Percentiles rank a stretch among this genome's conserved stretches.
phyloP scores from a whole-genome alignment of 345 rosid genomes.

The Cochlearia excelsa region DNA sequence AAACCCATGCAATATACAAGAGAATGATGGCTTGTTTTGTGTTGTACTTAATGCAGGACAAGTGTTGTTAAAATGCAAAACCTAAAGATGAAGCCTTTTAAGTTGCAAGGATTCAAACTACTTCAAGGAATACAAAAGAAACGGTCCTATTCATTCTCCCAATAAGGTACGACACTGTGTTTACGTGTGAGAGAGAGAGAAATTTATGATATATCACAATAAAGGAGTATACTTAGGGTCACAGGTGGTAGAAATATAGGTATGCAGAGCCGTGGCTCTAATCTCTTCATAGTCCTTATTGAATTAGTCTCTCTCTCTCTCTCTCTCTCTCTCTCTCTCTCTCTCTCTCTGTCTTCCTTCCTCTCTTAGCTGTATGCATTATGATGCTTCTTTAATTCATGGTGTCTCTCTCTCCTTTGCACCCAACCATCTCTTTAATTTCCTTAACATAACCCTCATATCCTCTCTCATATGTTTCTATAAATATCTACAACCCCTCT shows the following conservation, averaged over 20 bases:
- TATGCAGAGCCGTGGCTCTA: conserved; percentile 45
- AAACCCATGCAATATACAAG: conserved; percentile 1
- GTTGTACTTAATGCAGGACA: conserved; percentile 28
- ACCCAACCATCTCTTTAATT: conserved; percentile 31
- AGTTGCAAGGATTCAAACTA: conserved; percentile 24
- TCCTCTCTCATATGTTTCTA: conserved; percentile 24
- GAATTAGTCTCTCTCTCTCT: conserved; percentile 27
- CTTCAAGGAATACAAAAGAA: conserved; percentile 23
- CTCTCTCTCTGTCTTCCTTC: conserved; percentile 13
- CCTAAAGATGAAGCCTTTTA: conserved; percentile 15
- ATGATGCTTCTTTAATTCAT: conserved; percentile 33
- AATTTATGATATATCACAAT: conserved; percentile 35
- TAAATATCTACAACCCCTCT: conserved; percentile 22
- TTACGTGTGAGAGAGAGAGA: conserved; percentile 24
- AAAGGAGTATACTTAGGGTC: conserved; percentile 39
- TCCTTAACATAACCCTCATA: conserved; percentile 10
- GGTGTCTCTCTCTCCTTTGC: conserved; percentile 22
- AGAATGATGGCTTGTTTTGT: conserved; percentile 21
- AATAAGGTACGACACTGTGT: conserved; percentile 26
- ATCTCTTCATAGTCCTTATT: conserved; percentile 36
- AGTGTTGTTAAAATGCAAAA: conserved; percentile 28
- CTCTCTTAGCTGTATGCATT: conserved; percentile 50
- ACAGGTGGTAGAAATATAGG: conserved; percentile 41
- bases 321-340: conserved; percentile 12
- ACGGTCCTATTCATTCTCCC: conserved; percentile 15